Conservation (phyloP, 2,329 filamentous ascomycete species). For the Penicillium sp. region DNA sequence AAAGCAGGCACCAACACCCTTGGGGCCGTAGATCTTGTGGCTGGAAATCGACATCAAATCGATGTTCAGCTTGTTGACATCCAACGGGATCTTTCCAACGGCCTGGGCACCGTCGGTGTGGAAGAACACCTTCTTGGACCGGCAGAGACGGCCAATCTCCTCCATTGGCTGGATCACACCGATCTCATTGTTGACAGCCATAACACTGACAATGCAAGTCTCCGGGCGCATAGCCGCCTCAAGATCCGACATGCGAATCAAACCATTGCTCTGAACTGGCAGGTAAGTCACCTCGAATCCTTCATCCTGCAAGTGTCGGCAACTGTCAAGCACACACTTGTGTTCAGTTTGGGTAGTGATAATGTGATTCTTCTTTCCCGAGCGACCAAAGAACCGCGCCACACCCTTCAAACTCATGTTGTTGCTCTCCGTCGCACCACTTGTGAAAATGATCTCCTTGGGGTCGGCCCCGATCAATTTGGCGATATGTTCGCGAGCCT, state of each 20-base stretch:
- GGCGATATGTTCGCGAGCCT: slow-evolving; percentile 79
- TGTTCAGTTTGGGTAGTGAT: slow-evolving; percentile 97
- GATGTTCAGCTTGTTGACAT: slow-evolving; percentile 97
- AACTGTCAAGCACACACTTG: slow-evolving; percentile 98
- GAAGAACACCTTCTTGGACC: slow-evolving; percentile 93
- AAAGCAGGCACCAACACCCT: slow-evolving; percentile 95
- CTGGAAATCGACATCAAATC: slow-evolving; percentile 98
- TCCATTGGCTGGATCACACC: slow-evolving; percentile 96
- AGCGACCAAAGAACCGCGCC: slow-evolving; percentile 86
- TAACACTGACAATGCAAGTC: slow-evolving; percentile 89
- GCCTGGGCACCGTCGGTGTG: slow-evolving; percentile 96
- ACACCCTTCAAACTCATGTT: slow-evolving; percentile 99
- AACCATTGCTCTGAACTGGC: slow-evolving; percentile 81
- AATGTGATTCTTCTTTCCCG: slow-evolving; percentile 97
- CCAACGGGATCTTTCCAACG: slow-evolving; percentile 95
- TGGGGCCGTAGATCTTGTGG: slow-evolving; percentile 98
- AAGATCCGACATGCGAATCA: slow-evolving; percentile 78
- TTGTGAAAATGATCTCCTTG: slow-evolving; percentile 99
- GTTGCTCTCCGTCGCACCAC: slow-evolving; percentile 96
- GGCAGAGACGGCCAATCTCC: slow-evolving; percentile 88
- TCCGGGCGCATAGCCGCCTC: slow-evolving; percentile 88
- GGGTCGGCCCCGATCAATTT: slow-evolving; percentile 86
- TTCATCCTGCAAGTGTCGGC: slow-evolving; percentile 92
- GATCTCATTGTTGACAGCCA: slow-evolving; percentile 99
- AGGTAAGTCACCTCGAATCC: slow-evolving; percentile 97